Evolutionary conservation across 306 rosid genomes (phyloP), one percentile per base, ranked within the genome.

Genomic region (Sophora flavescens): DNA sequence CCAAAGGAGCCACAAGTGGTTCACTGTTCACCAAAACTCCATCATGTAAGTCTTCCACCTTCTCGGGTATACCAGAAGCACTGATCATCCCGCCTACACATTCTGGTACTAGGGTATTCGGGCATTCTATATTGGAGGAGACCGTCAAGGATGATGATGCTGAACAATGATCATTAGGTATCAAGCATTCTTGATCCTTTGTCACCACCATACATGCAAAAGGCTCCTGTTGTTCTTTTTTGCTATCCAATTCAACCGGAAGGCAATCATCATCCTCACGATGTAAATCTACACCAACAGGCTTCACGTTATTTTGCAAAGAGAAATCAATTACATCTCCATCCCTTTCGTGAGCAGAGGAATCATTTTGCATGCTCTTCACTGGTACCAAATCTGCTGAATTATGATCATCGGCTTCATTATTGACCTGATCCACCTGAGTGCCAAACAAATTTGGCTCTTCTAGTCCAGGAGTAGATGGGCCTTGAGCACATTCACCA

Each of bases 401-500:
- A 84, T 70, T 84, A 74, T 72, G 88, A 74, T 76, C 84, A 66
- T 87, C 92, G 59, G 73, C 76, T 82, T 87, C 98, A 56, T 83
- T 86, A 80, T 69, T 83, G 81, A 80, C 86, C 89, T 84, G 82
- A 77, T 86, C 86, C 80, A 81, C 84, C 83, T 82, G 93, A 77
- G 81, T 62, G 35, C 75, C 77, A 33, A 84, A 73, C 75, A 84
- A 78, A 82, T 85, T 88, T 35, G 87, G 86, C 81, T 88, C 93
- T 73, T 86, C 86, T 11, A 84, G 85, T 85, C 87, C 88, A 59
- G 93, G 89, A 82, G 91, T 89, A 72, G 86, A 91, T 47, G 93
- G 95, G 63, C 84, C 89, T 73, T 88, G 86, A 85, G 89, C 86
- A 73, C 82, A 86, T 51, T 78, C 87, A 73, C 78, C 45, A 33